Conservation (phyloP, 1,284 basidiomycete species). For the Pseudozyma pruni region DNA sequence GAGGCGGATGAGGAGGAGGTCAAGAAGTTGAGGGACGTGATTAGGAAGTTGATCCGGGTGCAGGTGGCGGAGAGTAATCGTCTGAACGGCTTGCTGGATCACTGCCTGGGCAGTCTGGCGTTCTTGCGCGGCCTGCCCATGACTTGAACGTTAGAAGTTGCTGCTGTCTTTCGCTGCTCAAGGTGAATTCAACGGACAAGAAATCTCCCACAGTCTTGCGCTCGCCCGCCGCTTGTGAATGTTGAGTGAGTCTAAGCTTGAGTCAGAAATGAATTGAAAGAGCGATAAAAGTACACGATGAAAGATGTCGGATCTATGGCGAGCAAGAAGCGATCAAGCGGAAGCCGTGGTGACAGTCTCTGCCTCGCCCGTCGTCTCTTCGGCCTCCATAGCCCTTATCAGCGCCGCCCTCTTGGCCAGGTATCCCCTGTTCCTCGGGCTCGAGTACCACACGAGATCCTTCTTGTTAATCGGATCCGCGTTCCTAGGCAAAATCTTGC, state of each 20-base stretch:
- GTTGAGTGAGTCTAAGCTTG: too few species aligned
- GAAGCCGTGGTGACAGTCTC: neutral
- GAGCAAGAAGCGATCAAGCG: constrained; percentile 2
- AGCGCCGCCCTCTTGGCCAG: constrained; percentile 45
- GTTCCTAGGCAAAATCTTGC: constrained; percentile 50
- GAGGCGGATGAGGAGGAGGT: constrained; percentile 26
- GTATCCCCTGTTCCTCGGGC: constrained; percentile 53
- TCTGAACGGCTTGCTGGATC: constrained; percentile 59
- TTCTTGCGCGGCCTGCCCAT: constrained; percentile 64
- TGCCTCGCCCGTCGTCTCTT: constrained; percentile 2
- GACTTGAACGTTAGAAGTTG: too few species aligned
- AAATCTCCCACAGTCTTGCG: too few species aligned
- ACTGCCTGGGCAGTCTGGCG: constrained; percentile 60
- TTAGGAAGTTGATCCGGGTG: constrained; percentile 45
- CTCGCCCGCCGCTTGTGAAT: too few species aligned
- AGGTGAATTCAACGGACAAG: too few species aligned
- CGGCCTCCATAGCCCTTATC: constrained; percentile 16
- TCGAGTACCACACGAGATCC: constrained; percentile 61
- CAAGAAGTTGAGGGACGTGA: constrained; percentile 37
- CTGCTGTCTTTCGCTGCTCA: too few species aligned
- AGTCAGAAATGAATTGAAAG: too few species aligned
- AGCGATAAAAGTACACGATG: constrained; percentile 21
- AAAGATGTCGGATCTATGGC: neutral
- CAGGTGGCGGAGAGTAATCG: constrained; percentile 54
- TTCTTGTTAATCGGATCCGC: constrained; percentile 60